A percentile compares a stretch with the other conserved stretches of the same genome.
Conservation (phyloP, 1,139 yeast genomes). For the Geotrichum klebahnii region DNA sequence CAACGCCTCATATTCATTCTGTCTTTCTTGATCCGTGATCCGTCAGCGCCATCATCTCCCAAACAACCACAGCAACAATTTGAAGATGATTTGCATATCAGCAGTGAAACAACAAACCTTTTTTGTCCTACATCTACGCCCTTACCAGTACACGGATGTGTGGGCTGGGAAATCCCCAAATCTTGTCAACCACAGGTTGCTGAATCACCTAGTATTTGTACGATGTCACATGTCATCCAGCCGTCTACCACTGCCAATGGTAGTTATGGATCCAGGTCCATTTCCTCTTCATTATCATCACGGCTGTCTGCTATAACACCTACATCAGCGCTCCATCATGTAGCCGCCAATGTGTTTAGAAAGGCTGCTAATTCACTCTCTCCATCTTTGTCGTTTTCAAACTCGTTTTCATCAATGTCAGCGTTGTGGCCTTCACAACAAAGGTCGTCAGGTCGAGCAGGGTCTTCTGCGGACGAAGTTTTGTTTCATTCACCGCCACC, state of each 20-base stretch:
- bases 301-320: neutral
- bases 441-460: neutral
- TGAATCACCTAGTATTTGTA: conserved; percentile 24
- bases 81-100: neutral
- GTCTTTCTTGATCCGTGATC: conserved; percentile 27
- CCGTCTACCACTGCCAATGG: conserved; percentile 31
- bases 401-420: conserved; percentile 1
- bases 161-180: conserved; percentile 33
- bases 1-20: conserved; percentile 30
- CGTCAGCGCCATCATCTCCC: conserved; percentile 21
- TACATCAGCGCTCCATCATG: conserved; percentile 4
- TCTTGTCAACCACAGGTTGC: conserved; percentile 24
- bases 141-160: conserved; percentile 18
- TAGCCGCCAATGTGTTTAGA: conserved; percentile 7
- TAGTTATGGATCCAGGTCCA: conserved; percentile 25
- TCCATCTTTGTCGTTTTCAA: neutral
- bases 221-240: conserved; percentile 34
- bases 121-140: conserved; percentile 6
- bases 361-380: neutral
- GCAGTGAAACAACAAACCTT: neutral
- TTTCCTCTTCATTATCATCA: conserved; percentile 8
- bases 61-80: conserved; percentile 12
- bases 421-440: too few species aligned
- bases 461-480: conserved; percentile 6
- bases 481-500: conserved; percentile 8